Conservation (phyloP, 768 basidiomycete genomes). For the Lactifluus echinatus region DNA sequence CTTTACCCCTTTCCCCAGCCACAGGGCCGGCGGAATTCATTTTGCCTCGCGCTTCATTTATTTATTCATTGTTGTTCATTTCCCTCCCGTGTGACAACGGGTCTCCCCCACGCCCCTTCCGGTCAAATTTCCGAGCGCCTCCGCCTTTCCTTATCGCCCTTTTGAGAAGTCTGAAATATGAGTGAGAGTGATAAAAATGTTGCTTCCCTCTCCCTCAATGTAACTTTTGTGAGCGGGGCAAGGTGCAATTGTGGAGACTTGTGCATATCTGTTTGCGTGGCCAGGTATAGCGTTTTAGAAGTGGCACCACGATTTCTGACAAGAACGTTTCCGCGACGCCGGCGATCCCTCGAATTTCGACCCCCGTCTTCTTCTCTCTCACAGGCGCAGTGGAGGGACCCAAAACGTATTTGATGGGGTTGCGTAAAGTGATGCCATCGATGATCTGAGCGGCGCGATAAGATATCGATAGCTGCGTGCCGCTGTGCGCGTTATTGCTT, state of each 20-base stretch:
- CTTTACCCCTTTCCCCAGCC: background rate
- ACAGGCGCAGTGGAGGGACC: background rate
- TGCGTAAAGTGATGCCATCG: background rate
- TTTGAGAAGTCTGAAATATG: background rate
- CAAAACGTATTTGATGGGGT: background rate
- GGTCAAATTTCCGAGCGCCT: background rate
- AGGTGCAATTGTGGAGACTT: no score
- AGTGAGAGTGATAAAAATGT: background rate
- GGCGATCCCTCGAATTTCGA: background rate
- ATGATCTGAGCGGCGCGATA: background rate
- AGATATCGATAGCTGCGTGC: background rate
- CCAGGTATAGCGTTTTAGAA: background rate
- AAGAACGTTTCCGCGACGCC: background rate
- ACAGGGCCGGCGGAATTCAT: conserved; percentile 1
- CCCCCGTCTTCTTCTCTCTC: background rate
- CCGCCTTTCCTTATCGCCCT: background rate
- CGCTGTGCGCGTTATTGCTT: background rate
- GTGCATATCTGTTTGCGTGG: no score
- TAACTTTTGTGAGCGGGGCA: background rate
- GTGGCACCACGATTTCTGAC: no score
- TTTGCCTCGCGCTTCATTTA: background rate
- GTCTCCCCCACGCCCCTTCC: no score
- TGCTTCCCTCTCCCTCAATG: background rate
- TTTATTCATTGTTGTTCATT: background rate
- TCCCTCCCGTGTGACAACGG: background rate